phyloP scores from a whole-genome alignment of 768 basidiomycete genomes.

The Leucocoprinus sp. region DNA sequence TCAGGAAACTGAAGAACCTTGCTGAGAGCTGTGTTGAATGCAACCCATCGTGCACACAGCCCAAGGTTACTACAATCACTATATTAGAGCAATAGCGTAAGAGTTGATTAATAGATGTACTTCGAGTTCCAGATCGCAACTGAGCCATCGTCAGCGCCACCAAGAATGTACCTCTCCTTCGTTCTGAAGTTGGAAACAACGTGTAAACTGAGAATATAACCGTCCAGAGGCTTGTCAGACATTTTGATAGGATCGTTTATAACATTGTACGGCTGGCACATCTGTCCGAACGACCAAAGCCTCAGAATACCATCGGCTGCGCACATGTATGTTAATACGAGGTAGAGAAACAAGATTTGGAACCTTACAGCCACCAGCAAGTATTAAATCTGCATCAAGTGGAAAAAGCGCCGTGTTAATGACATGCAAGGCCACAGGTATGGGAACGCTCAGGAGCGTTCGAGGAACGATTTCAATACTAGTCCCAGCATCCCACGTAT shows the following conservation, averaged over 20 bases:
- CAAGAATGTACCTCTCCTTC: constrained; percentile 56
- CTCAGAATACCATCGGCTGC: constrained; percentile 48
- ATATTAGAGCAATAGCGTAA: not conserved
- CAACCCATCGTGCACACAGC: constrained; percentile 61
- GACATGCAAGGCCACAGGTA: not conserved
- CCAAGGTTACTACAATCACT: constrained; percentile 55
- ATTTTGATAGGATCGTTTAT: constrained; percentile 23
- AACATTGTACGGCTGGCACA: constrained; percentile 23
- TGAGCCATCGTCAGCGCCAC: constrained; percentile 73
- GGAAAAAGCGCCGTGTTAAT: constrained; percentile 28
- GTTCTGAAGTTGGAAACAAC: constrained; percentile 49
- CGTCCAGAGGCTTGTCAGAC: constrained; percentile 42
- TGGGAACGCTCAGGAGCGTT: not conserved
- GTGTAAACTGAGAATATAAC: constrained; percentile 42
- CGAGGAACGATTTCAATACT: not conserved
- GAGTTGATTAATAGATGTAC: constrained; percentile 29
- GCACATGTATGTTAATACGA: constrained; percentile 4
- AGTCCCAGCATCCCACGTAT: constrained; percentile 1
- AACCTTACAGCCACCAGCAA: constrained; percentile 57
- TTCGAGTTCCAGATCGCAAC: constrained; percentile 64
- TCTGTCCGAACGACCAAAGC: constrained; percentile 33
- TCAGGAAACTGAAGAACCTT: constrained; percentile 49
- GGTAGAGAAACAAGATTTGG: not conserved
- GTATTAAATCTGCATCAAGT: constrained; percentile 46
- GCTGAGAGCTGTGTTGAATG: constrained; percentile 60